Evolutionary conservation across 1,139 yeast genomes (phyloP), one percentile per base, ranked within the genome.

Genomic region (Magnusiomyces fungicola): DNA sequence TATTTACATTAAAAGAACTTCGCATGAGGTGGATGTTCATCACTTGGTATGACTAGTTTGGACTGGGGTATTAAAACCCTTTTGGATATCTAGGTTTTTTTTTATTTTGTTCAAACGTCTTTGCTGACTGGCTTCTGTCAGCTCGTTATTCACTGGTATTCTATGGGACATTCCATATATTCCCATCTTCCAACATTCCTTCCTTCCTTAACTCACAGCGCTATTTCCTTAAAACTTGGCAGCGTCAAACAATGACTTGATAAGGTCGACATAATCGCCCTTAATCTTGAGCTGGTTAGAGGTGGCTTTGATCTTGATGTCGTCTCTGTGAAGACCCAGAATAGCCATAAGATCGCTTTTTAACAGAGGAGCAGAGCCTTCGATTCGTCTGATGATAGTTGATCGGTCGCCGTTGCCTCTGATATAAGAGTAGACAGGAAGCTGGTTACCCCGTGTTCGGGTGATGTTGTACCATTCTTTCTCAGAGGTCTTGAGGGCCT

Each of bases 341-440:
- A 53, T 54, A 14, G 39, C 46, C 52, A 55, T 55, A 23, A 67
- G 54, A 49, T 67, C 69, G 41, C 60, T 53, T 30, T 63, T 56
- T 29, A 66, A 57, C 43, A 61, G 62, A 3, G 63, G 56, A 18
- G 56, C 61, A 46, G 61, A 61, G 39, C 70, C 70, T 32, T 58
- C 54, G 46, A 67, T 56, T 38, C 58, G 57, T 34, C 69, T 58
- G 21, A 66, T 58, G 44, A 66, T 58, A 1, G 70, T 66, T 56
- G 66, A 63, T 23, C 61, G 58, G 34, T 58, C 59, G n/a, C 66
- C 66, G 46, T 65, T 64, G 32, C 58, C 60, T 45, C 60, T 59
- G 50, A 56, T 55, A 46, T 66, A 68, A 14, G 61, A 56, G 53
- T 67, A 67, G 1, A 67, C 67, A 3, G 70, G 70, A 32, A 66